Evolutionary conservation across 1,284 basidiomycete species (phyloP), one percentile per base, ranked within the genome.

Genomic region (Rhodofomes roseus): DNA sequence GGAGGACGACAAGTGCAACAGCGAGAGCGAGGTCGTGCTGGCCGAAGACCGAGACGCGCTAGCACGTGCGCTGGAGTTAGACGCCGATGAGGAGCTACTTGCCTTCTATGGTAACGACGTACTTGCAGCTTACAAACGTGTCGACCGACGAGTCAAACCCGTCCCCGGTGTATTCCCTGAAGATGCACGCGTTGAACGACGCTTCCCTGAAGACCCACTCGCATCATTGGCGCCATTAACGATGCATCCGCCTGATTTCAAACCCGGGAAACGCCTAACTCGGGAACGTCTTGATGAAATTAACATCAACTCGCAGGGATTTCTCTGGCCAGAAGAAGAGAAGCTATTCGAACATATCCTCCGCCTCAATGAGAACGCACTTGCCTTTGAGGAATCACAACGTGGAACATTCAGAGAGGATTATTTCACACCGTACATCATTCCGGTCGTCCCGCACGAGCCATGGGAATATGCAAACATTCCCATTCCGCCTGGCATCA

Each of bases 381-480:
- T 60, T 40, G 63, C 75, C 0, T 79, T 72, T 59, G 66, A 68
- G 22, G 74, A 78, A 37, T 60, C 39, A 0, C 68, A 79, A 4
- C 54, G 71, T 18, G 75, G 76, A 1, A 72, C 65, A 0, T 69
- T 79, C 12, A 60, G 65, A 18, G 62, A 70, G 23, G 68, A 72
- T 11, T 78, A 76, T 58, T 79, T 79, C 63, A 63, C 69, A 0
- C 69, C 66, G 12, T 72, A 73, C 55, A 70, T 71, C 2, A 74
- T 75, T 44, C 72, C 74, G 1, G 70, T 68, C 0, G 62, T 79
- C 7, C 63, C 64, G 23, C 74, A 79, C 57, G 65, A 60, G 0
- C 74, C 76, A 1, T 78, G 77, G 77, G 64, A 61, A 23, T 66
- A 67, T 31, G 66, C 65, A 20, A 75, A 75, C 50, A 76, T 78